Evolutionary conservation across 495 filamentous ascomycete species (phyloP).

Genomic region (Jackrogersella minutella): DNA sequence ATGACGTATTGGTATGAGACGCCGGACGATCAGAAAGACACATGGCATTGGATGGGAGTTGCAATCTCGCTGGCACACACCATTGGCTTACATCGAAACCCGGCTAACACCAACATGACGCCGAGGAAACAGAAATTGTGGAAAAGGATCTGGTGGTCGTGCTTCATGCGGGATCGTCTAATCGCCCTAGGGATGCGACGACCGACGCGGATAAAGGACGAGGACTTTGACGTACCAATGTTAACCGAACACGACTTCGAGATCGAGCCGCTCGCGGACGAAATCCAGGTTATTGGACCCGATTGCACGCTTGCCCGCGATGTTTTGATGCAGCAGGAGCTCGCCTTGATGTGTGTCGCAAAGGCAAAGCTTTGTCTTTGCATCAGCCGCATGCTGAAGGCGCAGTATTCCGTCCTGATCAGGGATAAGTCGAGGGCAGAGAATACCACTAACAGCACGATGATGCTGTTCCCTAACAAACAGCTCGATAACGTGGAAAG

Average conservation of each 20-base stretch:
- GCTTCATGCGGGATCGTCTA: slow-evolving; percentile 87
- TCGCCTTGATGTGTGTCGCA: slow-evolving; percentile 87
- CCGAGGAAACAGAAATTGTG: slow-evolving; percentile 74
- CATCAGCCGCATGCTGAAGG: slow-evolving; percentile 82
- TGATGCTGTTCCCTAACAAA: slow-evolving; percentile 91
- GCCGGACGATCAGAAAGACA: slow-evolving; percentile 88
- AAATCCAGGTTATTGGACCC: slow-evolving; percentile 68
- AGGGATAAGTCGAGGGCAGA: slow-evolving; percentile 73
- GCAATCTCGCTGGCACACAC: slow-evolving; percentile 84
- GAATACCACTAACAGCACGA: slow-evolving; percentile 77
- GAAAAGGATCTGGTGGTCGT: slow-evolving; percentile 96
- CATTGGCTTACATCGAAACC: slow-evolving; percentile 84
- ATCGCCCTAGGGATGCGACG: slow-evolving; percentile 90
- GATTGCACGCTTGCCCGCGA: slow-evolving; percentile 73
- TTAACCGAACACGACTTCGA: slow-evolving; percentile 84
- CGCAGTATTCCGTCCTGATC: slow-evolving; percentile 89
- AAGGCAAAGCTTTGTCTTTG: slow-evolving; percentile 89
- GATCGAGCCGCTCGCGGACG: slow-evolving; percentile 68
- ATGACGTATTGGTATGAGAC: slow-evolving; percentile 95
- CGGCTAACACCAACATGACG: slow-evolving; percentile 74
- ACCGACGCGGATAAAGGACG: slow-evolving; percentile 86
- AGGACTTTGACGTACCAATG: slow-evolving; percentile 92
- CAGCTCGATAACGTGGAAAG: slow-evolving; percentile 76
- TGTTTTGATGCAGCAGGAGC: slow-evolving; percentile 69
- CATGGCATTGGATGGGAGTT: slow-evolving; percentile 92